phyloP scores from a whole-genome alignment of 257 asterid genomes.

The Agastache rugosa region DNA sequence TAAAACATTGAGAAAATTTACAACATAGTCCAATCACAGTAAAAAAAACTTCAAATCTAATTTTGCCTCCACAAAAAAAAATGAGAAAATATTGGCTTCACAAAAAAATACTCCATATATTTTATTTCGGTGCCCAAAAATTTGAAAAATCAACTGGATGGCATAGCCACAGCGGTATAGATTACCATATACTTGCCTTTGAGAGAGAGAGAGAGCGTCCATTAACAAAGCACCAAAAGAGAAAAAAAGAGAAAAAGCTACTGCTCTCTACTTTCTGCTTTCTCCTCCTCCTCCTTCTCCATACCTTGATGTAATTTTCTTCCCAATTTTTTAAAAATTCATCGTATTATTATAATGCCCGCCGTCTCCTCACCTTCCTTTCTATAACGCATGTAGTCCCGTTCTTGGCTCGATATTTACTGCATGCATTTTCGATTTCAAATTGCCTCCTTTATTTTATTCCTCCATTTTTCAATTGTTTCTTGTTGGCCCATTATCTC shows the following conservation, averaged over 20 bases:
- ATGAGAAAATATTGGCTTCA: conserved; percentile 11
- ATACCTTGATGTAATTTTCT: conserved; percentile 36
- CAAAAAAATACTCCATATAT: neutral
- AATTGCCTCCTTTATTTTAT: conserved; percentile 23
- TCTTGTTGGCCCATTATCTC: conserved; percentile 1
- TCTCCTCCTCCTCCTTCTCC: conserved; percentile 36
- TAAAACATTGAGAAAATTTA: neutral
- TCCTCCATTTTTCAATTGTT: conserved; percentile 21
- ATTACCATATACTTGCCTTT: conserved; percentile 25
- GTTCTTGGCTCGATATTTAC: conserved; percentile 17
- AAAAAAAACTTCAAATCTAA: neutral
- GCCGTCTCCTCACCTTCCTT: conserved; percentile 10
- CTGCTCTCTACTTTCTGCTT: conserved; percentile 51
- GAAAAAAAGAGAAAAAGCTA: conserved; percentile 47
- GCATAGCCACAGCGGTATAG: neutral
- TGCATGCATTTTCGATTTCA: conserved; percentile 41
- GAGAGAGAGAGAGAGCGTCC: conserved; percentile 43
- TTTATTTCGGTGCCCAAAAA: conserved; percentile 34
- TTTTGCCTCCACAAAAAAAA: conserved; percentile 17
- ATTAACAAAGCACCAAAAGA: conserved; percentile 45
- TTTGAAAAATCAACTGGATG: conserved; percentile 39
- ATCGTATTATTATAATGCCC: conserved; percentile 24
- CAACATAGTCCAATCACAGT: neutral
- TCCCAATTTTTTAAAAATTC: neutral
- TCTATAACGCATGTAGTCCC: conserved; percentile 34